Evolutionary conservation across 352 stramenopile species (phyloP).

Genomic region (Thalassiosira exigua): DNA sequence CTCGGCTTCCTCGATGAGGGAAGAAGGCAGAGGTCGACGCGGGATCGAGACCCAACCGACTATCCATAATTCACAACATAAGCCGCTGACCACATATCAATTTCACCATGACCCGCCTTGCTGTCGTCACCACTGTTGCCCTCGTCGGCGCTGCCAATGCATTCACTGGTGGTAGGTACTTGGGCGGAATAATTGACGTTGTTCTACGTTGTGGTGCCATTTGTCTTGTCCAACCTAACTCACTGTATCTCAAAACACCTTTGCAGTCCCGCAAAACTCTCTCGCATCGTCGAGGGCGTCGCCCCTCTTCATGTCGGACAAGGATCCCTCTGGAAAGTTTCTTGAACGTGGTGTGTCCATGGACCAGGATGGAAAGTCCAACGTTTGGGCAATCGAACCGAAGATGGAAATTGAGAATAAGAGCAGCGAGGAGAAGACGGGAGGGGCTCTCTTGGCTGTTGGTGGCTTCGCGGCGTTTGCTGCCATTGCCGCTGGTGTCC

Average conservation of each 20-base stretch:
- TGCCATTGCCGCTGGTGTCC: conserved; percentile 63
- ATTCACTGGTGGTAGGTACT: conserved; percentile 54
- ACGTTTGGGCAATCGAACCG: conserved; percentile 89
- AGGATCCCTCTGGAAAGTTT: conserved; percentile 16
- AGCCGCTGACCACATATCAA: too few species aligned
- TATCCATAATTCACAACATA: too few species aligned
- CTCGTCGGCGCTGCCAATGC: conserved; percentile 43
- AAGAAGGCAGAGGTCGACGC: too few species aligned
- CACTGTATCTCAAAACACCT: too few species aligned
- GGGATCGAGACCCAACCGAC: too few species aligned
- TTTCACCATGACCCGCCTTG: conserved; percentile 51
- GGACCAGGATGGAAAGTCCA: conserved; percentile 88
- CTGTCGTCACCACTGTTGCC: conserved; percentile 25
- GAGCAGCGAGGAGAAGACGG: conserved; percentile 76
- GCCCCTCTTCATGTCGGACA: conserved; percentile 22
- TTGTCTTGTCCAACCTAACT: too few species aligned
- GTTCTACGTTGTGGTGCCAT: too few species aligned
- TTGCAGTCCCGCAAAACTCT: conserved; percentile 28
- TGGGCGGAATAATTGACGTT: too few species aligned
- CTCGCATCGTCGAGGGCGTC: background rate
- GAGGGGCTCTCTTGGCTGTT: conserved; percentile 58
- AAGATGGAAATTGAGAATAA: conserved; percentile 87
- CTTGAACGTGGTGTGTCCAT: conserved; percentile 82
- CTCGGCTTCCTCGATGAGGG: too few species aligned
- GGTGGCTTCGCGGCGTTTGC: conserved; percentile 72